Evolutionary conservation across 352 stramenopile genomes (phyloP).

Genomic region (Pythium graminicola): DNA sequence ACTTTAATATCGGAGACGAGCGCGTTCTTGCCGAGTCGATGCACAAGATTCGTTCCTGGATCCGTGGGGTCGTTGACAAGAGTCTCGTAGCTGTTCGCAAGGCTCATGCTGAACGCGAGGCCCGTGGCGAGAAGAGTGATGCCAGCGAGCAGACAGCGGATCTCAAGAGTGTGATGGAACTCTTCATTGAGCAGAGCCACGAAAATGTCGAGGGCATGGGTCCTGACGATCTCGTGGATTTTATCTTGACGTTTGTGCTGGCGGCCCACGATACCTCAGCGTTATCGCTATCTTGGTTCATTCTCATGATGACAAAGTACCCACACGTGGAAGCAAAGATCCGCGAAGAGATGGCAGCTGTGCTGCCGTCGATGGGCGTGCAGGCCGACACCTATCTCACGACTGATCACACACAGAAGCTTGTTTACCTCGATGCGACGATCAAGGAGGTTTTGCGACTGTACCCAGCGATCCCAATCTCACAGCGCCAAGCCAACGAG

Average conservation of each 20-base stretch:
- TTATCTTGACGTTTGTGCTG: slow-evolving; percentile 61
- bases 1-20: slow-evolving; percentile 39
- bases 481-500: slow-evolving; percentile 14
- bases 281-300: slow-evolving; percentile 54
- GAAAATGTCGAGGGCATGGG: slow-evolving; percentile 25
- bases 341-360: slow-evolving; percentile 33
- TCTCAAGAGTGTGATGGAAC: slow-evolving; percentile 17
- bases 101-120: background rate
- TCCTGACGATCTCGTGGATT: slow-evolving; percentile 50
- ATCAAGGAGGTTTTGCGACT: slow-evolving; percentile 40
- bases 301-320: slow-evolving; percentile 59
- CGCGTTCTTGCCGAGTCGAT: slow-evolving; percentile 25
- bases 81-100: slow-evolving; percentile 10
- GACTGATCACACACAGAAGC: slow-evolving; percentile 36
- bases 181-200: slow-evolving; percentile 16
- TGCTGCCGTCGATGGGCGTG: slow-evolving; percentile 7
- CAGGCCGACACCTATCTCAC: slow-evolving; percentile 28
- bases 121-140: background rate
- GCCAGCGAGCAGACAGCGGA: background rate
- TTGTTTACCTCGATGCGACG: slow-evolving; percentile 41
- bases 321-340: slow-evolving; percentile 45
- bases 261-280: slow-evolving; percentile 73
- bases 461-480: slow-evolving; percentile 34
- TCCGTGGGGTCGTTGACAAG: slow-evolving; percentile 34
- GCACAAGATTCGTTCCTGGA: slow-evolving; percentile 29